These are phyloP conservation scores for Pyrenochaeta sp. DNA, from an alignment of 2,329 filamentous ascomycete genomes.

Conservation along the genomic window DNA sequence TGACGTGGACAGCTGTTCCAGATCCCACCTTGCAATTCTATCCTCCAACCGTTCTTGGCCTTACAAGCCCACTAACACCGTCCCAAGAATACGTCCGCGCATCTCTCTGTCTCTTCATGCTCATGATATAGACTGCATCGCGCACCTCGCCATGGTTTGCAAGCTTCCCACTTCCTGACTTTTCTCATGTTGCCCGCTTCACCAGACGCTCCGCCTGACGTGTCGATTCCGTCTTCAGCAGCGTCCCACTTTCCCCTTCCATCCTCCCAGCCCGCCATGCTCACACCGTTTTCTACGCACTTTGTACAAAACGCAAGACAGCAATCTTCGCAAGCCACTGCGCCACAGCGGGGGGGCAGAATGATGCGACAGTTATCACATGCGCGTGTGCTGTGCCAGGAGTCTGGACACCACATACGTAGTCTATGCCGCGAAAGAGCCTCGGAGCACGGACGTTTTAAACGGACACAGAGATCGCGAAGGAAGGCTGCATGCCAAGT, in stretches of 20 bases:
- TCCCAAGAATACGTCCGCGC: conserved; percentile 43
- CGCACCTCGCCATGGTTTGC: conserved; percentile 49
- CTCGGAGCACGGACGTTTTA: conserved; percentile 57
- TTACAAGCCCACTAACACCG: conserved; percentile 16
- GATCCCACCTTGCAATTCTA: neutral
- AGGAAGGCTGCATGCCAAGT: conserved; percentile 59
- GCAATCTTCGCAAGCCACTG: conserved; percentile 53
- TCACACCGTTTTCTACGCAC: conserved; percentile 48
- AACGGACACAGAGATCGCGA: conserved; percentile 55
- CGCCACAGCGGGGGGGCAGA: conserved; percentile 50
- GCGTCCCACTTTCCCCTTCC: conserved; percentile 25
- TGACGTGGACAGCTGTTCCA: neutral
- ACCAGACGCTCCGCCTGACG: conserved; percentile 32
- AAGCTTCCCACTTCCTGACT: conserved; percentile 43
- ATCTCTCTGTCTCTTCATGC: conserved; percentile 47
- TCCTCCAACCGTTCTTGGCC: neutral
- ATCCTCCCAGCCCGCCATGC: conserved; percentile 43
- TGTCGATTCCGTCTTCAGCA: conserved; percentile 15
- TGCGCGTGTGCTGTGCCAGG: conserved; percentile 40
- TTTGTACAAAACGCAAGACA: conserved; percentile 51
- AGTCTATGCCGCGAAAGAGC: conserved; percentile 53
- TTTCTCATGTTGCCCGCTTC: conserved; percentile 31
- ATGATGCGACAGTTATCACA: conserved; percentile 51
- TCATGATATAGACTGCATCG: conserved; percentile 50
- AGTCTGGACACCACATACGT: conserved; percentile 50